These are phyloP conservation scores for Pleurotus pulmonarius DNA, from an alignment of 768 basidiomycete genomes.

Conservation along the genomic window DNA sequence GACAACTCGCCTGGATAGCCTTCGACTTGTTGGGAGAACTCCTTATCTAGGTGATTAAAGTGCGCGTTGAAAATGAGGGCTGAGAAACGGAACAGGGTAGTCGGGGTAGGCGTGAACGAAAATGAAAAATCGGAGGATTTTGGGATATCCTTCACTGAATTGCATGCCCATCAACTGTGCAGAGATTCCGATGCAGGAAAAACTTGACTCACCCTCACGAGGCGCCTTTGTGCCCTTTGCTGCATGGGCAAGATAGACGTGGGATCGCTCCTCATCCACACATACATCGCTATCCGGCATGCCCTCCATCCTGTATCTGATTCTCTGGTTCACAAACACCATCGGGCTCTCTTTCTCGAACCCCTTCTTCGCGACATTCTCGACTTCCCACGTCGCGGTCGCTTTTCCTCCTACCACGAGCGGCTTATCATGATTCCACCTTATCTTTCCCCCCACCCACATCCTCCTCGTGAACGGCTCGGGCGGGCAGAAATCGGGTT, in stretches of 20 bases:
- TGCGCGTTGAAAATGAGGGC: conserved; percentile 86
- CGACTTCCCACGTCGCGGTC: conserved; percentile 43
- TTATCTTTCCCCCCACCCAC: conserved; percentile 75
- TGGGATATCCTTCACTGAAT: conserved; percentile 49
- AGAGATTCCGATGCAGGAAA: background rate
- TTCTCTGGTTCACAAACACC: conserved; percentile 70
- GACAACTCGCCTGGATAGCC: conserved; percentile 60
- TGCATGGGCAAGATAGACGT: conserved; percentile 54
- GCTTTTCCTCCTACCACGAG: conserved; percentile 54
- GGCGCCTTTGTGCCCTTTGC: conserved; percentile 24
- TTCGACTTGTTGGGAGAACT: conserved; percentile 63
- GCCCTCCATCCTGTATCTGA: conserved; percentile 46
- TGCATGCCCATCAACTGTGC: conserved; percentile 1
- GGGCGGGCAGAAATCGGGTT: conserved; percentile 68
- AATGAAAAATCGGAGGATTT: conserved; percentile 53
- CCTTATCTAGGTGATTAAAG: conserved; percentile 76
- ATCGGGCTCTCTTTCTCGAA: conserved; percentile 59
- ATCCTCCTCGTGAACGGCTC: conserved; percentile 72
- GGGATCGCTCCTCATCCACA: conserved; percentile 61
- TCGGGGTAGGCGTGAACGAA: conserved; percentile 59
- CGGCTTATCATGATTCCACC: conserved; percentile 47
- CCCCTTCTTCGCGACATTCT: conserved; percentile 58
- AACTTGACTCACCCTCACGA: conserved; percentile 38
- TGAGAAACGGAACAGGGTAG: conserved; percentile 83
- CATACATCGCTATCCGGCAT: conserved; percentile 33